These are phyloP conservation scores for Lasiosphaeris hirsuta DNA, from an alignment of 495 filamentous ascomycete genomes.

Conservation along the genomic window DNA sequence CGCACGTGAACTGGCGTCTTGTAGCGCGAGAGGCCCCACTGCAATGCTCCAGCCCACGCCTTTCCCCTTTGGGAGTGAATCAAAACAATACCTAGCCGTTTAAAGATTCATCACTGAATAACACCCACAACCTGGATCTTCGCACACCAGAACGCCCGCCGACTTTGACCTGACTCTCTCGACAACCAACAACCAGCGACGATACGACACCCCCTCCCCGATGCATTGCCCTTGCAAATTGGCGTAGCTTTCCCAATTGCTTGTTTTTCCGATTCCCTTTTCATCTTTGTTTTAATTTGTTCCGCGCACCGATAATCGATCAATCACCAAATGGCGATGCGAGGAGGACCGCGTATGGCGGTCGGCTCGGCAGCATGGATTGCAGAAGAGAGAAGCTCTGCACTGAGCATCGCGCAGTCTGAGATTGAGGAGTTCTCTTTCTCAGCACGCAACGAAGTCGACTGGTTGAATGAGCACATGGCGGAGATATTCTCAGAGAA, in stretches of 20 bases:
- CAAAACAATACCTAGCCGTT: slow-evolving; percentile 31
- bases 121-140: slow-evolving; percentile 26
- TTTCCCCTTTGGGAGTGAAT: slow-evolving; percentile 30
- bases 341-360: slow-evolving; percentile 50
- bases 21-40: slow-evolving; percentile 18
- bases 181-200: neutral
- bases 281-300: neutral
- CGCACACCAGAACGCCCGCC: slow-evolving; percentile 10
- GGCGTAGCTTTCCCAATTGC: neutral
- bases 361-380: slow-evolving; percentile 56
- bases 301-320: neutral
- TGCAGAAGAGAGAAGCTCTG: slow-evolving; percentile 48
- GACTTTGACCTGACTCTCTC: slow-evolving; percentile 8
- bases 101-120: slow-evolving; percentile 10
- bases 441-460: slow-evolving; percentile 83
- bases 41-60: slow-evolving; percentile 12
- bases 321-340: slow-evolving; percentile 45
- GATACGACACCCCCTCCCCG: neutral
- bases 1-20: slow-evolving; percentile 32
- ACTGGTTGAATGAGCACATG: slow-evolving; percentile 98
- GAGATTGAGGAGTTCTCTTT: slow-evolving; percentile 89
- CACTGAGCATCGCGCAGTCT: slow-evolving; percentile 46
- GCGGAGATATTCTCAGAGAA: slow-evolving; percentile 83
- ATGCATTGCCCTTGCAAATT: neutral
- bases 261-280: neutral